phyloP scores from a whole-genome alignment of 2,329 filamentous ascomycete species.

The Phoma sp. region DNA sequence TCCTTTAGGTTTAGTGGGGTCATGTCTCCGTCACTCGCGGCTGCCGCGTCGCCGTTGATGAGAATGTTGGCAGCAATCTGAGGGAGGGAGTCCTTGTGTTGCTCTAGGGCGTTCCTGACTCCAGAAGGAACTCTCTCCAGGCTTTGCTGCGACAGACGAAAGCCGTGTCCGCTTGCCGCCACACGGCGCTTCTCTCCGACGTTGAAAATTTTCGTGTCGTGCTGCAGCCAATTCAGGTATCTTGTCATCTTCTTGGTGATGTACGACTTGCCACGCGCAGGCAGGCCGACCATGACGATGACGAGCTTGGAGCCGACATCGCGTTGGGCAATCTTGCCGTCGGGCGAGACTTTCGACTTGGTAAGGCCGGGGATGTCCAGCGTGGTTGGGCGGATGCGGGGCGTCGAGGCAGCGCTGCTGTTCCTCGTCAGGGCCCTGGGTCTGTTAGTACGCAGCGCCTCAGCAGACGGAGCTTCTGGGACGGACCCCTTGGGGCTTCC shows the following conservation, averaged over 20 bases:
- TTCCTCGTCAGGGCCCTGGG: slow-evolving; percentile 70
- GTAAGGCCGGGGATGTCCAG: slow-evolving; percentile 97
- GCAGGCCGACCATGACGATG: slow-evolving; percentile 97
- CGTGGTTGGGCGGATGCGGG: slow-evolving; percentile 86
- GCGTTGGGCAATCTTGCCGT: slow-evolving; percentile 89
- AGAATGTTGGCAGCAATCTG: slow-evolving; percentile 62
- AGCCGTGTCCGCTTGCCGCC: slow-evolving; percentile 67
- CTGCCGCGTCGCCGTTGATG: slow-evolving; percentile 61
- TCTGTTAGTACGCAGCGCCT: slow-evolving; percentile 27
- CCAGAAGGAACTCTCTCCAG: slow-evolving; percentile 36
- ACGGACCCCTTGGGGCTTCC: slow-evolving; percentile 68
- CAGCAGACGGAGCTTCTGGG: slow-evolving; percentile 14
- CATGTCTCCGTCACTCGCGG: slow-evolving; percentile 41
- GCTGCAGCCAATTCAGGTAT: slow-evolving; percentile 96
- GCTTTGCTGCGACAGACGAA: slow-evolving; percentile 45
- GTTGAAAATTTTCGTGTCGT: slow-evolving; percentile 96
- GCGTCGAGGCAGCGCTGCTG: slow-evolving; percentile 78
- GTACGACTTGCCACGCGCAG: slow-evolving; percentile 95
- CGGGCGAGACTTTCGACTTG: slow-evolving; percentile 91
- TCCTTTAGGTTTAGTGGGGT: slow-evolving; percentile 42
- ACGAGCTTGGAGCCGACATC: slow-evolving; percentile 97
- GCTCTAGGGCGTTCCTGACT: slow-evolving; percentile 33
- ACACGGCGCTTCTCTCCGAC: slow-evolving; percentile 89
- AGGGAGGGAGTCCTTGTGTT: slow-evolving; percentile 37
- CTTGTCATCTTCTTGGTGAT: slow-evolving; percentile 97